Evolutionary conservation across 352 stramenopile species (phyloP), one percentile per base, ranked within the genome.

Genomic region (Pythium oligandrum): DNA sequence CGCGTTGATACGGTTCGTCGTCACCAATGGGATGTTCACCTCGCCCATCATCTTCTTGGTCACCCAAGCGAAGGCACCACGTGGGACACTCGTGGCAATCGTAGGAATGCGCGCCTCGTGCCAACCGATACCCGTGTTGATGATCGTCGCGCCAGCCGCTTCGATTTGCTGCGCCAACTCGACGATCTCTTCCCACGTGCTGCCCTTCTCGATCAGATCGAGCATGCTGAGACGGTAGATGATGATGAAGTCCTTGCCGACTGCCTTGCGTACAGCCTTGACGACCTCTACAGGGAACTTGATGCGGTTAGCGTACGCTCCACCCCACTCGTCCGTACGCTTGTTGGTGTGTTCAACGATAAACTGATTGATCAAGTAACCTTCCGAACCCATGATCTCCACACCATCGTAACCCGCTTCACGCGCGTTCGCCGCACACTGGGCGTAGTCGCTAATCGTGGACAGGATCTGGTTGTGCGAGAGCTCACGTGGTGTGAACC

Each of bases 71-170:
- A 98, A 99, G 0, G 81, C 95, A 6, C 78, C 96, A 7, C 96
- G 83, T 8, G 96, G 96, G 0, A 99, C 96, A 59, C 82, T 96
- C 0, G 96, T 98, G 1, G 90, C 88, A 72, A 99, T 99, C 6
- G 96, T 99, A 17, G 96, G 96, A 44, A 99, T 93, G 26, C 96
- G 81, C 35, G 96, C 94, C 66, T 99, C 95, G 63, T 99, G 96
- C 96, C 96, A 99, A 35, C 96, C 96, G 64, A 99, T 99, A 30
- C 96, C 96, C 38, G 95, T 99, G 81, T 99, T 99, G 44, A 99
- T 96, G 63, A 99, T 98, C 26, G 83, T 97, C 6, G 88, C 95
- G 30, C 96, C 96, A 3, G 93, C 94, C 32, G 78, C 78, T 63
- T 98, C 88, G 48, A 99, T 87, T 30, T 74, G 62, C 59, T 96